Base-by-base conservation (phyloP, 1,284 basidiomycete genomes). In the Heterobasidion annosum region DNA sequence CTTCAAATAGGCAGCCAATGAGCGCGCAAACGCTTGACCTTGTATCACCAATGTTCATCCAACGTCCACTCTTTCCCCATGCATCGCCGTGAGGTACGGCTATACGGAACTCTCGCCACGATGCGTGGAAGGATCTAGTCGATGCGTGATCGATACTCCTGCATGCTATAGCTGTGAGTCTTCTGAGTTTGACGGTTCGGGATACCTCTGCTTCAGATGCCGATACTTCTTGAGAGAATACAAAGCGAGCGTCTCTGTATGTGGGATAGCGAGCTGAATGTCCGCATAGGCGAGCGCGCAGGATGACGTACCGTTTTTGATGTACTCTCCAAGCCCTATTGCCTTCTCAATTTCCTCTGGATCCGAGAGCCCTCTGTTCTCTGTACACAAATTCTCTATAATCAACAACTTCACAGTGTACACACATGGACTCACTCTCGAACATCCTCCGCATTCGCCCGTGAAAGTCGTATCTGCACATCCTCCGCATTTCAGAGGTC, bases 161-260 rank as follows among this genome's bases (percentile, higher is more conserved):
- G 25, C 25, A 4, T 25, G 25, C 25, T 25, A 25, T 25, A 4
- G 37, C 37, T 40, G n/a, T n/a, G 37, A 40, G 3, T 10, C 12
- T 40, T 12, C n/a, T 40, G 37, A 40, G 37, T 40, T n/a, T n/a
- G 37, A 10, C n/a, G 37, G 8, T 40, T 34, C 18, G 33, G 81
- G 77, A 65, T 94, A 94, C 72, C 82, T 80, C 51, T 87, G 75
- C 64, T 83, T 85, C 56, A 95, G 72, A 68, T 92, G 82, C 47
- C 92, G 81, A 64, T 93, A 95, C 68, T 95, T 95, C 63, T 88
- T 82, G 51, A 95, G 72, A 4, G 88, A 86, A 64, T 93, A 92
- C 44, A 95, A 70, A 0, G 92, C 90, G 46, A 94, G 74, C 0
- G 91, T 91, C 74, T 94, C 91, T 94, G 67, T 18, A 34, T 16